Conservation (phyloP, 768 basidiomycete genomes). For the Austroboletus eburneus region DNA sequence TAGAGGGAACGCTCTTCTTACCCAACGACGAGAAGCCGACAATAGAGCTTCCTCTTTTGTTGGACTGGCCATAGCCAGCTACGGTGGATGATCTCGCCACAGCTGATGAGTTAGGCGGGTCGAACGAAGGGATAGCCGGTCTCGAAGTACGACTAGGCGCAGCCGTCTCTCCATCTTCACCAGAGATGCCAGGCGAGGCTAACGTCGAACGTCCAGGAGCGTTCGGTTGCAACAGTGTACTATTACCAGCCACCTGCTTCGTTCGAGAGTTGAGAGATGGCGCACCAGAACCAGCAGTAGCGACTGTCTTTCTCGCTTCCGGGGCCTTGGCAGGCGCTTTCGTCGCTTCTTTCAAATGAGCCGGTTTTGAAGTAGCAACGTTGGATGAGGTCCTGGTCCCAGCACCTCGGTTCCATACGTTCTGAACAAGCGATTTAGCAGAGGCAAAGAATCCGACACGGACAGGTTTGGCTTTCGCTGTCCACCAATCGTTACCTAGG, state of each 20-base stretch:
- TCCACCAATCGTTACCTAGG: conserved; percentile 20
- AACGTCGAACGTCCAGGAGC: conserved; percentile 12
- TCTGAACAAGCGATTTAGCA: conserved; percentile 67
- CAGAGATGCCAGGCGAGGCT: conserved; percentile 6
- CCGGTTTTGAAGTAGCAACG: conserved; percentile 27
- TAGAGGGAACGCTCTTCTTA: conserved; percentile 27
- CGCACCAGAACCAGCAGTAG: conserved; percentile 18
- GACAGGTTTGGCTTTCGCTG: conserved; percentile 39
- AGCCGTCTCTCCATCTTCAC: conserved; percentile 1
- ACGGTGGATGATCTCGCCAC: conserved; percentile 14
- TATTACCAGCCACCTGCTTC: conserved; percentile 16
- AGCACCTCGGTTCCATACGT: conserved; percentile 64
- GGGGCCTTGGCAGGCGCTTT: conserved; percentile 10
- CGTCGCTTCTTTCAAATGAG: conserved; percentile 9
- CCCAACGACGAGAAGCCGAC: conserved; percentile 39
- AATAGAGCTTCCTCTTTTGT: conserved; percentile 14
- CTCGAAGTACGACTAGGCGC: conserved; percentile 18
- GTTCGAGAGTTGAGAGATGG: conserved; percentile 17
- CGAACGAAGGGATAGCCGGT: conserved; percentile 19
- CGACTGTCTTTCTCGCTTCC: conserved; percentile 19
- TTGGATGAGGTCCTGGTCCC: conserved; percentile 26
- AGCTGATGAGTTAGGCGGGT: conserved; percentile 8
- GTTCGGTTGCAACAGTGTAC: conserved; percentile 5
- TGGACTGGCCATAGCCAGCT: conserved; percentile 14
- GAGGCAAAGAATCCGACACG: conserved; percentile 67